Conservation (phyloP, 805 yeast species). For the Clavispora santaluciae region DNA sequence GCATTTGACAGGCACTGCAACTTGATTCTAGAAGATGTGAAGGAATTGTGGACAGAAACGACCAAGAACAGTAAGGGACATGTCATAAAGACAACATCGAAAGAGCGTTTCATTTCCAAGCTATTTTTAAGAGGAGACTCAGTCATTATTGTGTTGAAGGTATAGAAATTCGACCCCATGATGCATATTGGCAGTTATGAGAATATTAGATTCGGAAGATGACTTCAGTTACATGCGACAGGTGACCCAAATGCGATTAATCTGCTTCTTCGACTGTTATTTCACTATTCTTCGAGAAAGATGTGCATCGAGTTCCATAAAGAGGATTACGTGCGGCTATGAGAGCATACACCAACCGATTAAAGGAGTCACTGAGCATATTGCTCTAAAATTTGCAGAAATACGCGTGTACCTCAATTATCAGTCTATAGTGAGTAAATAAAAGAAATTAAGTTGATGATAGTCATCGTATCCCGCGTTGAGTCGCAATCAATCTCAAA, state of each 20-base stretch:
- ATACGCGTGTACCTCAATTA: too few species aligned
- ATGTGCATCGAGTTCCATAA: too few species aligned
- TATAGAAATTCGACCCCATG: conserved; percentile 7
- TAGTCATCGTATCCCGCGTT: neutral
- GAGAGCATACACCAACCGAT: neutral
- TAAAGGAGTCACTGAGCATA: too few species aligned
- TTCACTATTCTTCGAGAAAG: too few species aligned
- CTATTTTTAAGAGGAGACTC: conserved; percentile 94
- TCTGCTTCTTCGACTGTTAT: too few species aligned
- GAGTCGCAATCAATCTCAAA: neutral
- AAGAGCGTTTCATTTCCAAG: conserved; percentile 75
- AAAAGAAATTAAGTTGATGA: neutral
- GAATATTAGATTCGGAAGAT: neutral
- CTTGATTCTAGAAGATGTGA: conserved; percentile 86
- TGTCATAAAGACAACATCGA: conserved; percentile 59
- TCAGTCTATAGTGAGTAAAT: neutral
- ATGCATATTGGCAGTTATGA: neutral
- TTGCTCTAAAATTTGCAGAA: too few species aligned
- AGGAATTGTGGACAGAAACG: conserved; percentile 75
- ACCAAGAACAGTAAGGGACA: conserved; percentile 64
- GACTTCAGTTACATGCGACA: too few species aligned
- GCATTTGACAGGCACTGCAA: conserved; percentile 97
- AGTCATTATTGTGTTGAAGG: conserved; percentile 73
- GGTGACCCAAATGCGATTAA: too few species aligned
- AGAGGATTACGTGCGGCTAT: too few species aligned